Base-by-base conservation (phyloP, 225 moss, liverwort and hornwort genomes). In the Antitrichia curtipendula region DNA sequence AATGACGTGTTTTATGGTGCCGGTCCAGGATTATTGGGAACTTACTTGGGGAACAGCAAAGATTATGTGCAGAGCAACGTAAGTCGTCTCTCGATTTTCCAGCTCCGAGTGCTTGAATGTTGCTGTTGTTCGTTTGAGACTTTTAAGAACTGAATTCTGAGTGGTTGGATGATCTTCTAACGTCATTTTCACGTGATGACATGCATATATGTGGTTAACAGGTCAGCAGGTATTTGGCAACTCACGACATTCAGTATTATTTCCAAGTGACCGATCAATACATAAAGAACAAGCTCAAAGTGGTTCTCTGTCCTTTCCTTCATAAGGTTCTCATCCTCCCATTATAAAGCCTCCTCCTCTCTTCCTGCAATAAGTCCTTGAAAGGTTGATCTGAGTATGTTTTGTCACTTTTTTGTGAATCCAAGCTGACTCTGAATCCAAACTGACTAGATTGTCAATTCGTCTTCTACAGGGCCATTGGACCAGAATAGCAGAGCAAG, bases 1-100 rank as follows among this genome's bases (percentile, higher is more conserved):
- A 96, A 96, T 87, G 96, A 98, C 56, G 96, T 93, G 8, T 92
- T 98, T 41, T 95, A 98, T 88, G 96, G 98, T 57, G 94, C 96
- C 58, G 90, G 91, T 29, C 94, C 96, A 54, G 98, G 96, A 28
- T 84, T 96, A 45, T 84, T 96, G 80, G 93, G 94, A 50, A 95
- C 94, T 43, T 96, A 95, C 43, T 90, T 99, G 87, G 97, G 98
- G 17, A 92, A 91, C 80, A 94, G 98, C 89, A 99, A 89, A 89
- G 96, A 99, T 54, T 99, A 99, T 90, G 95, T 99, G 87, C 98
- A 99, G 86, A 99, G 98, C 92, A 99, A 99, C 88, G 98, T 99
- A 93, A 89, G 95, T 82, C 28, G n/a, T 63, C 41, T 65, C 80
- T 54, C 22, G 29, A 68, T 81, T 81, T 54, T 69, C 34, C 69